Evolutionary conservation across 208 protist species (phyloP), one percentile per base, ranked within the genome.

Genomic region (Trypanosoma conorhini): DNA sequence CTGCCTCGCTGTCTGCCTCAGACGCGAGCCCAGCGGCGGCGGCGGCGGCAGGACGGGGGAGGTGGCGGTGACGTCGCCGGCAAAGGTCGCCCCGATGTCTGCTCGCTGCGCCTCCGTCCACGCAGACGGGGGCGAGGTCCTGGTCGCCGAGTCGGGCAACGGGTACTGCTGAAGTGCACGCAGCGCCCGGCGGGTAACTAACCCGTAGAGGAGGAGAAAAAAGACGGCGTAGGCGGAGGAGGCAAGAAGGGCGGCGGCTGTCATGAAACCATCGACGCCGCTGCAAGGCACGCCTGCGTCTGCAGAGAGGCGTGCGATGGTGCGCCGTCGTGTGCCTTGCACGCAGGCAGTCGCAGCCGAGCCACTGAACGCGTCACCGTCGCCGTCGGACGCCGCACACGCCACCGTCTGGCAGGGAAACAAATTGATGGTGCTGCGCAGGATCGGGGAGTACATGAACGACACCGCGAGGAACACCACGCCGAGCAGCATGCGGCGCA

Each of bases 361-460:
- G 1, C 50, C 50, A 54, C 7, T 54, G 22, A 24, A 54, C 50
- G 22, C 4, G 17, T 44, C 19, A 15, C 4, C 21, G 17, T 30
- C 15, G 33, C n/a, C 44, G 15, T 46, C 42, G 42, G 15, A 2
- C 42, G 1, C 42, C 42, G 42, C 15, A 19, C 42, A 46, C 15
- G 9, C 42, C 42, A 65, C 26, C 33, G 22, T 40, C 22, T 50
- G 54, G 33, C 70, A 76, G 10, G 70, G 62, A 51, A 76, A 63
- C 21, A 76, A 33, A 17, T 50, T 58, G 40, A 76, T 70, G 42
- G 70, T n/a, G 38, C 65, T 76, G 46, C 70, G 22, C 19, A 76
- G 35, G 22, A 76, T 68, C n/a, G 70, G 70, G 24, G 70, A 44
- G 22, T 76, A 76, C 56, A 76, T 44, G 17, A 76, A 76, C 1